phyloP scores from a whole-genome alignment of 441 rosid genomes.

The Eruca vesicaria region DNA sequence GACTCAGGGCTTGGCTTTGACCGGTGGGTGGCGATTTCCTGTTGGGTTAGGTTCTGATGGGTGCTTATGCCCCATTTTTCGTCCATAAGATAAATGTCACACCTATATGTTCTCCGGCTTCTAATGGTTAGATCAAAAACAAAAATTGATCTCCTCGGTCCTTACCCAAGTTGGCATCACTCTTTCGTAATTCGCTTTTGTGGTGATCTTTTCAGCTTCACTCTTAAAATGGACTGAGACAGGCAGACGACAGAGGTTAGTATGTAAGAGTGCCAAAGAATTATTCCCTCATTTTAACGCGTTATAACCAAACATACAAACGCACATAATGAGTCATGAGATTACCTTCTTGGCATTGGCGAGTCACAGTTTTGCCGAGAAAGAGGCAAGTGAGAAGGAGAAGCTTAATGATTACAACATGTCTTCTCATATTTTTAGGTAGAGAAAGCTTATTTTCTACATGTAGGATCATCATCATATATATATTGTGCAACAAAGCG shows the following conservation, averaged over 20 bases:
- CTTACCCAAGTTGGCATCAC: constrained; percentile 47
- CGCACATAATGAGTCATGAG: not conserved
- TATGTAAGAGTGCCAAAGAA: constrained; percentile 11
- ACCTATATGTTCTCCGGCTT: not conserved
- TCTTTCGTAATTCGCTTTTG: constrained; percentile 19
- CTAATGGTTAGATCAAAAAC: not conserved
- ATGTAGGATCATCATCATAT: not conserved
- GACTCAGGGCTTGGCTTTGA: constrained; percentile 47
- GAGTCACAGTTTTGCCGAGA: constrained; percentile 36
- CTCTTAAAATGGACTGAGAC: constrained; percentile 47
- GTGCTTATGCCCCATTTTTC: constrained; percentile 42
- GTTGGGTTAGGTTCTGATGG: constrained; percentile 74
- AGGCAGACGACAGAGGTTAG: constrained; percentile 1
- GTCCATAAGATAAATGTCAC: constrained; percentile 20
- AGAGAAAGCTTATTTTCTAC: constrained; percentile 1
- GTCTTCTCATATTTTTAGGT: constrained; percentile 44
- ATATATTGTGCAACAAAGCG: no score
- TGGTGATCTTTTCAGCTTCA: constrained; percentile 33
- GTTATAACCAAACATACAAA: not conserved
- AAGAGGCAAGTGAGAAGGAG: constrained; percentile 57
- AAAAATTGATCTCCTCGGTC: constrained; percentile 4
- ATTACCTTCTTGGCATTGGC: constrained; percentile 55
- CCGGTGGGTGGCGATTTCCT: constrained; percentile 56
- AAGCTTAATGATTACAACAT: constrained; percentile 31
- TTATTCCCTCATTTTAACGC: not conserved